Evolutionary conservation across 129 eudicot genomes (phyloP), one percentile per base, ranked within the genome.

Genomic region (Artemisia annua): DNA sequence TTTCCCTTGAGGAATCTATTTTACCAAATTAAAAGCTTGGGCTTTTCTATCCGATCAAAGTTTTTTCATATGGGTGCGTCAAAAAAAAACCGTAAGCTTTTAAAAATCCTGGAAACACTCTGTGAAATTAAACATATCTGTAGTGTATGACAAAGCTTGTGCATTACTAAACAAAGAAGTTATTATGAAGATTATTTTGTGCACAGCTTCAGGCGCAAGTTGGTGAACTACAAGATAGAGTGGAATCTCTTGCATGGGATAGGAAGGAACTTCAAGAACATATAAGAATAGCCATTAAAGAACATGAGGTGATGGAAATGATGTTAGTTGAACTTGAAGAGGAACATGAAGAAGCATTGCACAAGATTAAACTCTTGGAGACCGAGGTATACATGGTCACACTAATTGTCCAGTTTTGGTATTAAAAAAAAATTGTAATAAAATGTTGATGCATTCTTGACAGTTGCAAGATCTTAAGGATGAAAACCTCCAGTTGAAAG

Each of bases 311-410:
- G 80, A 73, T 87, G 92, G 92, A 92, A 81, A 73, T 66, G 59
- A 63, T 92, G 85, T 61, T 89, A 75, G 78, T 59, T 52, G 96
- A 92, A 67, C 86, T 92, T 62, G 98, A 92, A 74, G 92, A 83
- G 58, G 95, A 92, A 80, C 90, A 87, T 18, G 96, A 87, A 18
- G 85, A 83, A 65, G 96, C 95, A 46, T 73, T 92, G 49, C 32
- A 56, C 3, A 92, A 84, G 82, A 84, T 89, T 32, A 75, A 85
- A 77, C 72, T 61, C 46, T 73, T 92, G 81, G 90, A 85, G 83
- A 48, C 65, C 3, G 85, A 87, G 92, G 98, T 92, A 79, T 7
- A 7, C 46, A 39, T 32, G 17, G 15, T 65, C 59, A 6, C 22
- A 26, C 2, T 3, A 30, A 12, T 14, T 52, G n/a, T 69, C 26